Evolutionary conservation across 306 rosid genomes (phyloP).

Genomic region (Dryas drummondii): DNA sequence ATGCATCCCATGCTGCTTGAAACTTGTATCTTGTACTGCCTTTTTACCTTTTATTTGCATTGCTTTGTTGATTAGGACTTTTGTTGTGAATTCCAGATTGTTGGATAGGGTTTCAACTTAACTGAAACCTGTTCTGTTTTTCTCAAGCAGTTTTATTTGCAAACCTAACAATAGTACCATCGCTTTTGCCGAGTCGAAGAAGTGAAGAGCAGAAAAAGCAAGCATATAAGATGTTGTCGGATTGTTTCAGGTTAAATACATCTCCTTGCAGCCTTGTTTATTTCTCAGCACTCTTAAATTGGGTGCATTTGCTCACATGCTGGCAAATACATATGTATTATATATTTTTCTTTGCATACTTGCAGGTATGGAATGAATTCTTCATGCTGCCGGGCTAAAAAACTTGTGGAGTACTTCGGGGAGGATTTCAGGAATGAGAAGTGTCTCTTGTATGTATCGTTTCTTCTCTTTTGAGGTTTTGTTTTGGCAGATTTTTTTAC

Average conservation of each 20-base stretch:
- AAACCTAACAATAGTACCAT: constrained; percentile 69
- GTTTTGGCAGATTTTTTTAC: background rate
- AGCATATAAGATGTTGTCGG: constrained; percentile 81
- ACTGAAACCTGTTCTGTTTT: constrained; percentile 4
- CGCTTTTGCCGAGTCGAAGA: constrained; percentile 83
- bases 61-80: background rate
- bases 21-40: background rate
- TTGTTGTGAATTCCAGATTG: background rate
- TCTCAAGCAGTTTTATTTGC: constrained; percentile 67
- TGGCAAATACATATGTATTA: background rate
- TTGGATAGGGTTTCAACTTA: background rate
- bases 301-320: background rate
- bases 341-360: constrained; percentile 5
- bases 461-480: background rate
- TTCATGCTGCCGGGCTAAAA: constrained; percentile 76
- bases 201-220: constrained; percentile 71
- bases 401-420: constrained; percentile 84
- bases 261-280: constrained; percentile 24
- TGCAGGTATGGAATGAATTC: constrained; percentile 86
- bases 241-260: constrained; percentile 78
- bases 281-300: background rate
- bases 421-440: constrained; percentile 59
- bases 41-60: constrained; percentile 6
- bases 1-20: too few species aligned
- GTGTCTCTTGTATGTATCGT: constrained; percentile 67